phyloP scores from a whole-genome alignment of 768 basidiomycete genomes.

The Artomyces pyxidatus region DNA sequence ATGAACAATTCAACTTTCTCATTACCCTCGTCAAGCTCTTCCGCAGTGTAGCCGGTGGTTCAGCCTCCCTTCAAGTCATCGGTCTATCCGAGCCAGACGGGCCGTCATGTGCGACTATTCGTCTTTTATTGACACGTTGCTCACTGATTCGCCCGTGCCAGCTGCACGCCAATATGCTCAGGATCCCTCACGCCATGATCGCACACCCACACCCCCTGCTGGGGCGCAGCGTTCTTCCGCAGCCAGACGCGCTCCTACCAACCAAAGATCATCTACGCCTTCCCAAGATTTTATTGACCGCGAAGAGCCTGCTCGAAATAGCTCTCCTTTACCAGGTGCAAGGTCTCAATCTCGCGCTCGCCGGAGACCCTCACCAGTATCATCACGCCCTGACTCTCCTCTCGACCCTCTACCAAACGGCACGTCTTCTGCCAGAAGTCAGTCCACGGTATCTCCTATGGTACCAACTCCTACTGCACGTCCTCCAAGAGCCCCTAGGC shows the following conservation, averaged over 20 bases:
- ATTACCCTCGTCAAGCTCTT: slow-evolving; percentile 57
- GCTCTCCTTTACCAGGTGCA: background rate
- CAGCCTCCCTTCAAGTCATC: slow-evolving; percentile 44
- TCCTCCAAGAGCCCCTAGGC: background rate
- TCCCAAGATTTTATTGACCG: slow-evolving; percentile 5
- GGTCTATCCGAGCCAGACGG: slow-evolving; percentile 42
- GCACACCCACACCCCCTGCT: slow-evolving; percentile 9
- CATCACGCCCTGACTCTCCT: slow-evolving; percentile 7
- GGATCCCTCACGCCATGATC: background rate
- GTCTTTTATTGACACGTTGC: slow-evolving; percentile 1
- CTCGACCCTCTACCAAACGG: background rate
- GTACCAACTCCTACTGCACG: slow-evolving; percentile 4
- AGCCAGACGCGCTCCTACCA: background rate
- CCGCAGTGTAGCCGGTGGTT: slow-evolving; percentile 27
- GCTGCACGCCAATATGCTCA: background rate
- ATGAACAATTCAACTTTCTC: slow-evolving; percentile 71
- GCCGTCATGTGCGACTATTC: slow-evolving; percentile 24
- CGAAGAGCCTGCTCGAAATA: slow-evolving; percentile 5
- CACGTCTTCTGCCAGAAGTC: slow-evolving; percentile 1
- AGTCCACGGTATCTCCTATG: background rate
- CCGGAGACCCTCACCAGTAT: slow-evolving; percentile 6
- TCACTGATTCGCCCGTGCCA: slow-evolving; percentile 1
- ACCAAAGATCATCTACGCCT: background rate
- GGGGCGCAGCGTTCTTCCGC: background rate
- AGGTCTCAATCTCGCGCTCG: background rate